Evolutionary conservation across 1,139 yeast genomes (phyloP).

Genomic region (Zygoascus hellenicus): DNA sequence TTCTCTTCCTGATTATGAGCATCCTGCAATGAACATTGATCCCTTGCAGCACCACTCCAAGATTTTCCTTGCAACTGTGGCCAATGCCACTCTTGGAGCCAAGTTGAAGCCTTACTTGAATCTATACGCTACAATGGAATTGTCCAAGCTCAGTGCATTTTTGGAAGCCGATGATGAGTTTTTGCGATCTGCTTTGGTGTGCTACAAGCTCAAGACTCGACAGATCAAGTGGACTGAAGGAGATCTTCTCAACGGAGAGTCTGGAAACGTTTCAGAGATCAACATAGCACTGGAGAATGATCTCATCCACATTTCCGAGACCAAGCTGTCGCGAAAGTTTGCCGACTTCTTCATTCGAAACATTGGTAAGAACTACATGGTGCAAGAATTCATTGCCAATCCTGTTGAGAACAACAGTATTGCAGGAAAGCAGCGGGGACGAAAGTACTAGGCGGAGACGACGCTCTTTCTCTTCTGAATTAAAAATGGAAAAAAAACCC

Average conservation of each 20-base stretch:
- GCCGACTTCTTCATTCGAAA: constrained; percentile 48
- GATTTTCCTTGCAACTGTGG: constrained; percentile 40
- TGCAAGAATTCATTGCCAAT: constrained; percentile 37
- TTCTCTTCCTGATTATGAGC: constrained; percentile 35
- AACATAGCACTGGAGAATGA: constrained; percentile 41
- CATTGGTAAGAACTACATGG: constrained; percentile 40
- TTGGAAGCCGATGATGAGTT: constrained; percentile 36
- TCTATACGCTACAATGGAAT: constrained; percentile 43
- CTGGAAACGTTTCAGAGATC: constrained; percentile 39
- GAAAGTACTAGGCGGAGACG: neutral
- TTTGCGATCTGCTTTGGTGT: constrained; percentile 35
- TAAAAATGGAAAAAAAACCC: too few relatives aligned
- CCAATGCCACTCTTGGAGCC: constrained; percentile 37
- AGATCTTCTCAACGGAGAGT: constrained; percentile 39
- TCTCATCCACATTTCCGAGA: constrained; percentile 41
- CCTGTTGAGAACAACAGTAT: constrained; percentile 7
- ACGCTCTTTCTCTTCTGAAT: too few relatives aligned
- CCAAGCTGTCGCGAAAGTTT: constrained; percentile 41
- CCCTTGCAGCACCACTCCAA: constrained; percentile 41
- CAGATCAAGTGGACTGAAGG: constrained; percentile 43
- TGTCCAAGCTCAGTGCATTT: constrained; percentile 39
- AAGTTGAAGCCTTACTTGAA: constrained; percentile 42
- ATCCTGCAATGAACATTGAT: constrained; percentile 34
- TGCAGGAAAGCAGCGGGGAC: constrained; percentile 4
- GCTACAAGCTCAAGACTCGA: constrained; percentile 42